A percentile compares a stretch with the other conserved stretches of the same genome.
Conservation (phyloP, 2,329 filamentous ascomycete genomes). For the Aspergillus pseudoglaucus region DNA sequence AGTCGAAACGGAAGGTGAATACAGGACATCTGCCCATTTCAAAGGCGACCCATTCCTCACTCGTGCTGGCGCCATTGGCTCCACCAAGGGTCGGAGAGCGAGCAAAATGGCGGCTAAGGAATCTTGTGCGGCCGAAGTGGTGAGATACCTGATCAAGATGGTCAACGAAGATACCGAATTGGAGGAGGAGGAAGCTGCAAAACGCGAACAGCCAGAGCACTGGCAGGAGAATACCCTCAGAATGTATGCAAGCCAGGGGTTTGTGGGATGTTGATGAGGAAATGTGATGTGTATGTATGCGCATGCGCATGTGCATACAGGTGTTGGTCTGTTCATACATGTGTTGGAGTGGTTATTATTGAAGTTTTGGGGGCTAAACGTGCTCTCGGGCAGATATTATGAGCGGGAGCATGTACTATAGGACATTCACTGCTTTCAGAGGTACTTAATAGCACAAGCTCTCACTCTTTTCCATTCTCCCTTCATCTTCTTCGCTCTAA, state of each 20-base stretch:
- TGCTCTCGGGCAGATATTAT: no score
- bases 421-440: no score
- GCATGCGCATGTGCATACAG: no score
- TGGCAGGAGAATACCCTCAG: background rate
- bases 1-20: constrained; percentile 9
- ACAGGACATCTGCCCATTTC: constrained; percentile 17
- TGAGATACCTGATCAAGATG: constrained; percentile 22
- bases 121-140: constrained; percentile 19
- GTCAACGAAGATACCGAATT: constrained; percentile 20
- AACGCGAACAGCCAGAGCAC: constrained; percentile 2
- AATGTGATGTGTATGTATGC: background rate
- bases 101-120: constrained; percentile 9
- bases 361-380: no score
- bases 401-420: no score
- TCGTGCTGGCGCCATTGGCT: constrained; percentile 23
- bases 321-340: background rate
- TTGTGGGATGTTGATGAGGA: background rate
- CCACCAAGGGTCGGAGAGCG: constrained; percentile 5
- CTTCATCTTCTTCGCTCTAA: no score
- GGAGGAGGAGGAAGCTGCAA: constrained; percentile 3
- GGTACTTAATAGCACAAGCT: no score
- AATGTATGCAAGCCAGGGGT: background rate
- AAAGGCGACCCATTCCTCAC: constrained; percentile 20
- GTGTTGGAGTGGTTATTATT: background rate
- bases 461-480: no score